Conservation (phyloP, 2,329 filamentous ascomycete genomes). For the Colletotrichum tamarilloi region DNA sequence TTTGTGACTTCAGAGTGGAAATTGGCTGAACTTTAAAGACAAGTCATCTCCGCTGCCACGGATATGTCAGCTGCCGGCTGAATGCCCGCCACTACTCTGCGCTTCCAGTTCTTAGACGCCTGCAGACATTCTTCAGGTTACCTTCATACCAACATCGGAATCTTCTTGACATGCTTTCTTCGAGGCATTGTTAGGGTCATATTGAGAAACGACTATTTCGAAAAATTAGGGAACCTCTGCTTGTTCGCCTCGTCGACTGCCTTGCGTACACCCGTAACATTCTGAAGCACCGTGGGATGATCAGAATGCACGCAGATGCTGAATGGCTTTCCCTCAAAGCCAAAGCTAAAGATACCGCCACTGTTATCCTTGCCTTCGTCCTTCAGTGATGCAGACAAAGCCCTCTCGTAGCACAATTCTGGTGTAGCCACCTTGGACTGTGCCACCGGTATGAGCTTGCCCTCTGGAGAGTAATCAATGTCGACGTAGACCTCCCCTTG, state of each 20-base stretch:
- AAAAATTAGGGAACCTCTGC: not conserved
- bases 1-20: no score
- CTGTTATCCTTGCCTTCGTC: not conserved
- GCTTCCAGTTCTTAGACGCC: not conserved
- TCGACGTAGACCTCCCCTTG: conserved; percentile 38
- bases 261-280: not conserved
- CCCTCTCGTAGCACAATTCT: conserved; percentile 29
- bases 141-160: not conserved
- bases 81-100: not conserved
- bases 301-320: conserved; percentile 18
- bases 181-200: not conserved
- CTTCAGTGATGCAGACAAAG: not conserved
- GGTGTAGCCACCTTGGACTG: conserved; percentile 28
- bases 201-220: not conserved
- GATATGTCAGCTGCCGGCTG: not conserved
- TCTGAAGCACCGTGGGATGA: not conserved
- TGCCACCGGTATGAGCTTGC: conserved; percentile 28
- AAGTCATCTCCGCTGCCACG: no score
- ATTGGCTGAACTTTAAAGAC: no score
- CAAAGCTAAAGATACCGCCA: not conserved
- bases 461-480: conserved; percentile 39
- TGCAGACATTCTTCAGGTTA: not conserved
- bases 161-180: not conserved
- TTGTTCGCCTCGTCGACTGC: not conserved
- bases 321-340: not conserved